These are phyloP conservation scores for Ambrosiella cleistominuta DNA, from an alignment of 2,329 filamentous ascomycete genomes.

Conservation along the genomic window DNA sequence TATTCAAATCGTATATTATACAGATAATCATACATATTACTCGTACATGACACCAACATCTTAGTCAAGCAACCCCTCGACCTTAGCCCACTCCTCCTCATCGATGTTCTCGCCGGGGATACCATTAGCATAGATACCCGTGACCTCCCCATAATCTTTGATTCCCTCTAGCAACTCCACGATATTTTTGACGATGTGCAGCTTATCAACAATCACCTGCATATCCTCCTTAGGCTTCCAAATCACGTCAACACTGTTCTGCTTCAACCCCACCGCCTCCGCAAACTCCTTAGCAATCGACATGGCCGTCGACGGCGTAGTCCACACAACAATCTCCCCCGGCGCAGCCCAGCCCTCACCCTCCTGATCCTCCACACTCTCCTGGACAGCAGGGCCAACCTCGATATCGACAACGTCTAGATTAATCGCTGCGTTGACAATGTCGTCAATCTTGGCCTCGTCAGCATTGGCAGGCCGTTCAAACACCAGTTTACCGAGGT, in stretches of 20 bases:
- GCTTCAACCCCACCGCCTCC: conserved; percentile 37
- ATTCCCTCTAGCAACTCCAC: conserved; percentile 37
- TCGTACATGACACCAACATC: neutral
- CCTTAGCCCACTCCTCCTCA: conserved; percentile 30
- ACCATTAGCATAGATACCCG: conserved; percentile 55
- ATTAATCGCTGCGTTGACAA: conserved; percentile 9
- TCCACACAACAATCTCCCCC: conserved; percentile 13
- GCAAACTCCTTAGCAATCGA: conserved; percentile 12
- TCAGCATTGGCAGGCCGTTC: conserved; percentile 22
- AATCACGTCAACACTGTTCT: conserved; percentile 55
- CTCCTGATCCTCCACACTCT: neutral
- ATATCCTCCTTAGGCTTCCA: conserved; percentile 66
- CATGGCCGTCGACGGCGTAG: conserved; percentile 8
- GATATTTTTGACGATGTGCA: conserved; percentile 35
- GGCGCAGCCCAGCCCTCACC: neutral
- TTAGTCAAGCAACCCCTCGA: conserved; percentile 20
- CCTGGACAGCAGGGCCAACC: neutral
- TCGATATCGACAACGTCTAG: conserved; percentile 13
- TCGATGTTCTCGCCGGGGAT: conserved; percentile 24
- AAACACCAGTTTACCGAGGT: conserved; percentile 58
- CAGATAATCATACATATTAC: neutral
- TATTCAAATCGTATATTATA: too few relatives aligned
- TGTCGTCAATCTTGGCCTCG: conserved; percentile 8
- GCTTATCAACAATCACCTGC: conserved; percentile 39
- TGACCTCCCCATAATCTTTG: conserved; percentile 50